Evolutionary conservation across 106 monocot genomes (phyloP), one percentile per base, ranked within the genome.

Genomic region (Amphibolis antarctica): DNA sequence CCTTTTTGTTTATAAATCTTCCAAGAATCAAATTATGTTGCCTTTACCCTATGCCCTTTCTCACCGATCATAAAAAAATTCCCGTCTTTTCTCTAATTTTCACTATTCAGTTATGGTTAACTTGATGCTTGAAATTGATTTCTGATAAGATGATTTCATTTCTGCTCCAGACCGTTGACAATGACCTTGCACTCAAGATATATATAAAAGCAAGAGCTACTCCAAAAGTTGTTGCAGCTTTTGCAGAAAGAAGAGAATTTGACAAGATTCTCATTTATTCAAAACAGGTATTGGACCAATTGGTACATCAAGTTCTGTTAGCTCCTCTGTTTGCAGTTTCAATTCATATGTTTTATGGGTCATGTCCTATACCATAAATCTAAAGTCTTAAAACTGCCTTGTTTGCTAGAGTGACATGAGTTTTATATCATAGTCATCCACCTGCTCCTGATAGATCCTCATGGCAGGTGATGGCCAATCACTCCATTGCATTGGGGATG

Each of bases 211-310:
- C 94, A 18, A 89, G 94, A 74, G 86, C 80, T 67, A 96, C 89
- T 43, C 94, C 94, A 25, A 96, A 96, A 74, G 94, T 96, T 74
- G 94, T 96, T 67, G 94, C 94, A 66, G 89, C 94, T 66, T 96
- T 96, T 80, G 89, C 89, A 69, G 94, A 96, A 75, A 71, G 94
- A 71, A 82, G 94, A 62, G 94, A 96, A 63, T 96, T 96, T 76
- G 89, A 96, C 71, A 96, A 96, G 76, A 96, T 96, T 51, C 86
- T 96, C 26, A 86, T 96, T 23, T 96, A 96, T 67, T 96, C 89
- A 28, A 96, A 96, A 75, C 94, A 96, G 86, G 94, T 89, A 73
- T 11, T 6, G 42, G n/a, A 0, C 22, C 28, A 28, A 73, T 11
- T 6, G 42, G n/a, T 1, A 55, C 28, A 28, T 67, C 54, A 17